phyloP scores from a whole-genome alignment of 768 basidiomycete species.

The Kwoniella europaea region DNA sequence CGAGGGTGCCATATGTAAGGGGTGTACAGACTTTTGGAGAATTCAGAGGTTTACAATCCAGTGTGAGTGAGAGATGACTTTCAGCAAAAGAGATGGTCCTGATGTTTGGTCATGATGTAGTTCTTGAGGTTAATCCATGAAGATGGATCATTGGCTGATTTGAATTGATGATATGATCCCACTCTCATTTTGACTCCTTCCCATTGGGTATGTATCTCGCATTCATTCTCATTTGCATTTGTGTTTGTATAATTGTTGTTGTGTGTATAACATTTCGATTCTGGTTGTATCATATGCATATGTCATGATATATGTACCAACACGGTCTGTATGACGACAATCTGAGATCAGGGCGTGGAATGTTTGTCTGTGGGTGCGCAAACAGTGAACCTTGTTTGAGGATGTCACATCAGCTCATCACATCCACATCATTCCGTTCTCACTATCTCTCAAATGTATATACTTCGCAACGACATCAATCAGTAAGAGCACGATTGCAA shows the following conservation, averaged over 20 bases:
- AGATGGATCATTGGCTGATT: conserved; percentile 26
- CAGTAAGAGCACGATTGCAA: no score
- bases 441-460: background rate
- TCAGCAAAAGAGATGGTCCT: background rate
- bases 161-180: background rate
- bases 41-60: conserved; percentile 66
- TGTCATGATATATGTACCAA: background rate
- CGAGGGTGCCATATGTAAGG: conserved; percentile 66
- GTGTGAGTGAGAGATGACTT: conserved; percentile 62
- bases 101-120: conserved; percentile 17
- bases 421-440: background rate
- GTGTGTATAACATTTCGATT: background rate
- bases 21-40: conserved; percentile 69
- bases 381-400: background rate
- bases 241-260: no score
- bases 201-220: no score
- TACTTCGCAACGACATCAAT: no score
- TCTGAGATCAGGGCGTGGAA: no score
- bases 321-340: background rate
- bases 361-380: background rate
- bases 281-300: background rate
- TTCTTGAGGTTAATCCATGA: conserved; percentile 33
- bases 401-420: background rate
- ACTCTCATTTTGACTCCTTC: no score
- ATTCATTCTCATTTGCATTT: no score